Conservation (phyloP, 768 basidiomycete genomes). For the Boletus tylopilopsis region DNA sequence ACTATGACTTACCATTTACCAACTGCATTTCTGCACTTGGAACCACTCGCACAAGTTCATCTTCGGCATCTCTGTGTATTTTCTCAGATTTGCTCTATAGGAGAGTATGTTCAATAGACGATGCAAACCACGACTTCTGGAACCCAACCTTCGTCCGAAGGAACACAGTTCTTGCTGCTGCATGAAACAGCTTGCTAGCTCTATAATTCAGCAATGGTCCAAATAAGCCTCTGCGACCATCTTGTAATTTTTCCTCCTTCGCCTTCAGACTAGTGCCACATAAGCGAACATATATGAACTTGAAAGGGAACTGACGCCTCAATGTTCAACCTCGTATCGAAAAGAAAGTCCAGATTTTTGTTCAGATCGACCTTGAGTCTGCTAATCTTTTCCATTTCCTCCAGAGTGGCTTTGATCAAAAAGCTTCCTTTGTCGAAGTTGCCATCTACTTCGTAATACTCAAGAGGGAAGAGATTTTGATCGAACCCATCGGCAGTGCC, state of each 20-base stretch:
- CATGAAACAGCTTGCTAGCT: background rate
- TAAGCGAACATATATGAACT: no score
- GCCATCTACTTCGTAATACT: background rate
- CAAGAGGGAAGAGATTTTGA: background rate
- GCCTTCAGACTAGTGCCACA: no score
- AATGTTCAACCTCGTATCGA: background rate
- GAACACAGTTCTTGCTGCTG: background rate
- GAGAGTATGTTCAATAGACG: no score
- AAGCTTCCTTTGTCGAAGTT: background rate
- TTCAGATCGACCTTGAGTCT: constrained; percentile 1
- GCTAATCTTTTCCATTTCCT: background rate
- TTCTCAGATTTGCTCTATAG: constrained; percentile 6
- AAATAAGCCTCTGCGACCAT: no score
- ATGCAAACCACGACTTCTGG: no score
- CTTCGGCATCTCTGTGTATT: background rate
- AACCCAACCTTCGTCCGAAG: background rate
- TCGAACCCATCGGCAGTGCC: background rate
- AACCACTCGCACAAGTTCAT: background rate
- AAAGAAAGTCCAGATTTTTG: background rate
- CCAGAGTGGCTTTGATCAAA: constrained; percentile 3
- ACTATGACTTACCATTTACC: background rate
- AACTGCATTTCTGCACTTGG: background rate
- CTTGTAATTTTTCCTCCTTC: no score
- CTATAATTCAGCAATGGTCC: no score
- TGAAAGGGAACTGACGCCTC: constrained; percentile 3